phyloP scores from a whole-genome alignment of 495 filamentous ascomycete genomes.

The Stereocaulon alpinum region DNA sequence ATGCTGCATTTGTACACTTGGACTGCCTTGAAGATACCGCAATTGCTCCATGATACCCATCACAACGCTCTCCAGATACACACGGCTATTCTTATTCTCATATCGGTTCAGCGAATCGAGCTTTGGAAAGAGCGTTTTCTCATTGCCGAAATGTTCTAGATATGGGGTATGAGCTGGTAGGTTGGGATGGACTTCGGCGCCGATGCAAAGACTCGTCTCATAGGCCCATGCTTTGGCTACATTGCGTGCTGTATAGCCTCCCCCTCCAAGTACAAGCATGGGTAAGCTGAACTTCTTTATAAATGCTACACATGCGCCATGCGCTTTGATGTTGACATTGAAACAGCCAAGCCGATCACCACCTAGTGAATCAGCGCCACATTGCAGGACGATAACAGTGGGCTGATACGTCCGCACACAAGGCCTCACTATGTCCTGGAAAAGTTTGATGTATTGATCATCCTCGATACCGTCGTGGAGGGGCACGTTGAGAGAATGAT shows the following conservation, averaged over 20 bases:
- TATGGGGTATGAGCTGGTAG: constrained; percentile 66
- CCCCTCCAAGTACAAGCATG: constrained; percentile 82
- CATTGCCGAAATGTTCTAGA: constrained; percentile 73
- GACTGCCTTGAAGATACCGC: constrained; percentile 71
- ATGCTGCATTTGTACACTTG: constrained; percentile 74
- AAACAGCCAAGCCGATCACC: constrained; percentile 90
- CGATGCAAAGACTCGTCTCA: constrained; percentile 85
- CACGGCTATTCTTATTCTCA: constrained; percentile 68
- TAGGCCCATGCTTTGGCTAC: constrained; percentile 94
- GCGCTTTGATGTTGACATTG: constrained; percentile 89
- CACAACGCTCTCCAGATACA: constrained; percentile 65
- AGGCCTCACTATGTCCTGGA: constrained; percentile 65
- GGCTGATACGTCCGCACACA: constrained; percentile 70
- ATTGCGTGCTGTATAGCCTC: constrained; percentile 95
- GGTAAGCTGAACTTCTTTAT: constrained; percentile 70
- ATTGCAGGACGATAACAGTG: constrained; percentile 86
- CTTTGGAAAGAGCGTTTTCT: constrained; percentile 64
- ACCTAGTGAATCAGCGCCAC: constrained; percentile 89
- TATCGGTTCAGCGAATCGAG: constrained; percentile 56
- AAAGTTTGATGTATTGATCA: constrained; percentile 76
- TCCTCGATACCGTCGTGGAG: constrained; percentile 81
- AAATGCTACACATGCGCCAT: constrained; percentile 82
- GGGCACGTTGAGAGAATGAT: constrained; percentile 57
- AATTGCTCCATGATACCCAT: constrained; percentile 73
- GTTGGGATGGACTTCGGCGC: constrained; percentile 61